Conservation (phyloP, 2,329 filamentous ascomycete species). For the Talaromyces sp. region DNA sequence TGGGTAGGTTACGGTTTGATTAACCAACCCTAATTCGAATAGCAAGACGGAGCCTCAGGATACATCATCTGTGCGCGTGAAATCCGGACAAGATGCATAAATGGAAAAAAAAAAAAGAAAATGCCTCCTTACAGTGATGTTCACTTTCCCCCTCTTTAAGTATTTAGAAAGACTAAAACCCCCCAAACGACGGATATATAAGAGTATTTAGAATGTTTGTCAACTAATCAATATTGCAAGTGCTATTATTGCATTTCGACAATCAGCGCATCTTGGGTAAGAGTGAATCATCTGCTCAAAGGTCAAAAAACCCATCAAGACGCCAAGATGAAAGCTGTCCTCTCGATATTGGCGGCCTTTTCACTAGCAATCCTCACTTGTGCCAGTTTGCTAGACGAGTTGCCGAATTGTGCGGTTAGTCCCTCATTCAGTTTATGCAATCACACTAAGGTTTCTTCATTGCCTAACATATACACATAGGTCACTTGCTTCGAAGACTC, state of each 20-base stretch:
- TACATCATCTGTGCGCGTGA: not conserved
- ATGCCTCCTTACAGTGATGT: slow-evolving; percentile 11
- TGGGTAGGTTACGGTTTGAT: slow-evolving; percentile 3
- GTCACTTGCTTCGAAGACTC: slow-evolving; percentile 15
- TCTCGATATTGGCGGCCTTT: not conserved
- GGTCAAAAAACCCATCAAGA: not conserved
- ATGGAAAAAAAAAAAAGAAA: slow-evolving; percentile 6
- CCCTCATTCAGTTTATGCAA: not conserved
- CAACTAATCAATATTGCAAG: not conserved
- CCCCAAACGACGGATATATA: not conserved
- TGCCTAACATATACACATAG: slow-evolving; percentile 4
- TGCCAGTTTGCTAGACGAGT: slow-evolving; percentile 8
- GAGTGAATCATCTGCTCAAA: not conserved
- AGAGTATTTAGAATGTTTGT: not conserved
- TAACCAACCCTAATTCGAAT: slow-evolving; percentile 2
- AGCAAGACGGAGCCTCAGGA: not conserved
- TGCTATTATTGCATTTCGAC: not conserved
- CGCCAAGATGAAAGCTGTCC: slow-evolving; percentile 4
- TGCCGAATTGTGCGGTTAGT: slow-evolving; percentile 16
- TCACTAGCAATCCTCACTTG: not conserved
- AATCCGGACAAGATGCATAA: not conserved
- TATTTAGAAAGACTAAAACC: not conserved
- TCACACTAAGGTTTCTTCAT: not conserved
- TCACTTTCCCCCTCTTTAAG: not conserved
- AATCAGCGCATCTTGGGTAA: not conserved